Evolutionary conservation across 2,329 filamentous ascomycete genomes (phyloP), one percentile per base, ranked within the genome.

Genomic region (Fusarium redolens): DNA sequence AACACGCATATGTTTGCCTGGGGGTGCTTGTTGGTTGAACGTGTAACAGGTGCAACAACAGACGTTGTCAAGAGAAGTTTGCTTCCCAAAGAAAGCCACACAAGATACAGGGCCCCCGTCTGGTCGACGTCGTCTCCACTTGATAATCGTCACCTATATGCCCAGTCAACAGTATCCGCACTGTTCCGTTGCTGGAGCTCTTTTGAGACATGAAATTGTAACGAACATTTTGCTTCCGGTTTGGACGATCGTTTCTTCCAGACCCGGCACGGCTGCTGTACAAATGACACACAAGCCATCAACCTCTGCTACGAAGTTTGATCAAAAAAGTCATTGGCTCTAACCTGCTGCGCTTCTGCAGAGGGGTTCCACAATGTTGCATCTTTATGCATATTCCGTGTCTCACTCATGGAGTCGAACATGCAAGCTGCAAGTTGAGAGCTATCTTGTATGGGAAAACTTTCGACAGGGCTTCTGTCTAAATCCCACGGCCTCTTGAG

Each of bases 341-440:
- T n/a, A 43, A 31, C 45, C 12, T 31, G 22, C 30, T 55, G 40
- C 44, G 37, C 14, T 65, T 25, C 48, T 76, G 62, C 68, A 65
- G 62, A 52, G 25, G 45, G 43, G 54, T 57, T 69, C 64, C 75
- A 67, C 61, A 60, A 18, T n/a, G 57, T 52, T 64, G 51, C 47
- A 67, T 45, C 56, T 38, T 64, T 60, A 48, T 55, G 65, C 55
- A 68, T 68, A 52, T 66, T 59, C 50, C 43, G 52, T 61, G 54
- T 60, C 61, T 64, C 48, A 38, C 50, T 62, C 44, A 45, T 52
- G 65, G 56, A 61, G 48, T 54, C 52, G 31, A 44, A 50, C n/a
- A 66, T 48, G 69, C 68, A 73, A 71, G 59, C 55, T 50, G 69
- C 64, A 71, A 71, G 57, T 56, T 22, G 43, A 58, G 61, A 72